Base-by-base conservation (phyloP, 192 early-diverging fungal species). In the Coemansia sp. region DNA sequence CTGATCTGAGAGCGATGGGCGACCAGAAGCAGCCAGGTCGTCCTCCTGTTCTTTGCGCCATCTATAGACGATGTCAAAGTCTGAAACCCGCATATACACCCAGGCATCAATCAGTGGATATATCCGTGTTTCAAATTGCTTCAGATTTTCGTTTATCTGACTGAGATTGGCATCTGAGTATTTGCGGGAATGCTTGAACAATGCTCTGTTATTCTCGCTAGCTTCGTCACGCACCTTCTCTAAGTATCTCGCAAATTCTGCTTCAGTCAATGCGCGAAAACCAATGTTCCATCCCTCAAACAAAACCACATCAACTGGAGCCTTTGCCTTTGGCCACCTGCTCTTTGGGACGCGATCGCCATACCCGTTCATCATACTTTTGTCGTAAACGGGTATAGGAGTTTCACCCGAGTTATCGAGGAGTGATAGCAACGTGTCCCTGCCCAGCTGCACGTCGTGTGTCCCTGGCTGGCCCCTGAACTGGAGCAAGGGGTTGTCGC, bases 221-320 rank as follows among this genome's bases (percentile, higher is more conserved):
- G 43, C 49, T 16, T 35, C 28, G 8, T 51, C 63, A 7, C 51
- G 75, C 13, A 77, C 72, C 2, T 42, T 31, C 3, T 5, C 46
- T 13, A 82, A 43, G 35, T 67, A 77, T 1, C 30, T 33, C 2
- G 68, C 63, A 62, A 82, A 75, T 48, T 77, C 75, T 23, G 20
- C 18, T 15, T 55, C 15, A 58, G 70, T 68, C 29, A 93, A 68
- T 2, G 85, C 64, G 42, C 87, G 92, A 67, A 96, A 98, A 1
- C 95, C 96, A 9, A 95, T 63, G 37, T 84, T 92, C 94, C 96
- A 98, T 0, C 95, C 96, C 72, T 98, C 96, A 67, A 97, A 91
- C 33, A 98, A 68, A 20, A 98, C 79, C 43, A 97, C 85, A 61
- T 97, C 87, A 21, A 91, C 57, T 0, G 91, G 89, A 13, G 80